Percentiles rank a stretch among this genome's conserved stretches.
Evolutionary conservation across 805 yeast species (phyloP).

Genomic region (Saturnispora halmiae): DNA sequence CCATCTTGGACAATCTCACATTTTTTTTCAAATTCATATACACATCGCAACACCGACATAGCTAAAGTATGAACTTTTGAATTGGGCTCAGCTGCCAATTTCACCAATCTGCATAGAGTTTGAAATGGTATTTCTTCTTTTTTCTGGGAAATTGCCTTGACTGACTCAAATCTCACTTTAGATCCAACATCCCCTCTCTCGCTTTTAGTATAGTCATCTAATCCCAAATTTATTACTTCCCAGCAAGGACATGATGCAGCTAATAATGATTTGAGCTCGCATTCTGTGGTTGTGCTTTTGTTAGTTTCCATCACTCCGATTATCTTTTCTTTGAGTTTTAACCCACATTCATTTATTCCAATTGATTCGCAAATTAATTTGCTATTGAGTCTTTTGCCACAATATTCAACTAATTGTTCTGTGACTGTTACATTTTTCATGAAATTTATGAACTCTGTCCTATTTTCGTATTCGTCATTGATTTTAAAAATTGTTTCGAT

Average conservation of each 20-base stretch:
- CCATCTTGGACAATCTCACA: not conserved
- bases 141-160: not conserved
- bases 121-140: not conserved
- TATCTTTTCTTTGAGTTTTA: not conserved
- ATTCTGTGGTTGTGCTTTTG: not conserved
- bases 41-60: not conserved
- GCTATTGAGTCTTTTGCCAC: not conserved
- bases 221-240: conserved; percentile 6
- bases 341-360: not conserved
- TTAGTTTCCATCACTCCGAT: not conserved
- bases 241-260: not conserved
- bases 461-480: not conserved
- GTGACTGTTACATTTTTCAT: not conserved
- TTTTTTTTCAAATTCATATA: not conserved
- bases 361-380: not conserved
- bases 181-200: conserved; percentile 92
- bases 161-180: conserved; percentile 38
- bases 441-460: not conserved
- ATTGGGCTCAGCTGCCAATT: not conserved
- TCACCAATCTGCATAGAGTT: not conserved
- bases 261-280: not conserved
- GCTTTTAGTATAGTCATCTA: conserved; percentile 72
- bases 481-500: not conserved
- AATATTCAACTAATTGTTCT: not conserved
- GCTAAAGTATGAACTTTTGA: not conserved